These are phyloP conservation scores for Calocera viscosa DNA, from an alignment of 768 basidiomycete species.

Conservation along the genomic window DNA sequence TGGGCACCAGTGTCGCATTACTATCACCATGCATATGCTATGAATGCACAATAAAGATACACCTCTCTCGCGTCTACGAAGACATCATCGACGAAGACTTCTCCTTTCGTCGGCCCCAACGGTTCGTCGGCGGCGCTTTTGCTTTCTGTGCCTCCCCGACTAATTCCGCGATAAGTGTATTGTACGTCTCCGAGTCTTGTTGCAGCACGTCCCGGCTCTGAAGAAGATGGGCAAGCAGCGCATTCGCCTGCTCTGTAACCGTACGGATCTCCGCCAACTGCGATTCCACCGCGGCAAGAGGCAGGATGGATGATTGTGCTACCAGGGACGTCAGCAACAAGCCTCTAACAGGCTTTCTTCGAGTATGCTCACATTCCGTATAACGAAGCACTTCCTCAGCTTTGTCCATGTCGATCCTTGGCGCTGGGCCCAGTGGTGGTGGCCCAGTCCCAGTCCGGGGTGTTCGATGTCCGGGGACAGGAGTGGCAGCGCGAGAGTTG, in stretches of 20 bases:
- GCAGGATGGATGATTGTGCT: conserved; percentile 65
- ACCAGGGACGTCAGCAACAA: background rate
- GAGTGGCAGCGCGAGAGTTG: conserved; percentile 42
- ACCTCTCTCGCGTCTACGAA: background rate
- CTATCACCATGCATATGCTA: background rate
- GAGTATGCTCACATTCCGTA: conserved; percentile 17
- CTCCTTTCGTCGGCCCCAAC: background rate
- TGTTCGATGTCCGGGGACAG: conserved; percentile 33
- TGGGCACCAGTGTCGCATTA: too few relatives aligned
- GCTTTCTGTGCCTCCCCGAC: conserved; percentile 63
- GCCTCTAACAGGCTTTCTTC: conserved; percentile 8
- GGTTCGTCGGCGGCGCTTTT: conserved; percentile 20
- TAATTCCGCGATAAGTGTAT: conserved; percentile 78
- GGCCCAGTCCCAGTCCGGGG: conserved; percentile 23
- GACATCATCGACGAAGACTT: conserved; percentile 1
- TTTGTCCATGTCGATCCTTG: conserved; percentile 53
- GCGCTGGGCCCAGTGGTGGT: conserved; percentile 53
- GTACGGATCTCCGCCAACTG: conserved; percentile 53
- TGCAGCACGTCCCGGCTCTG: conserved; percentile 71
- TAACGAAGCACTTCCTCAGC: conserved; percentile 55
- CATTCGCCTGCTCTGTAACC: conserved; percentile 64
- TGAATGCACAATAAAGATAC: conserved; percentile 3
- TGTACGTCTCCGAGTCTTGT: conserved; percentile 81
- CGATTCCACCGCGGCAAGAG: conserved; percentile 52
- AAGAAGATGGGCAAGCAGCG: conserved; percentile 64